These are phyloP conservation scores for Aureobasidium sp. DNA, from an alignment of 2,329 filamentous ascomycete genomes.

Conservation along the genomic window DNA sequence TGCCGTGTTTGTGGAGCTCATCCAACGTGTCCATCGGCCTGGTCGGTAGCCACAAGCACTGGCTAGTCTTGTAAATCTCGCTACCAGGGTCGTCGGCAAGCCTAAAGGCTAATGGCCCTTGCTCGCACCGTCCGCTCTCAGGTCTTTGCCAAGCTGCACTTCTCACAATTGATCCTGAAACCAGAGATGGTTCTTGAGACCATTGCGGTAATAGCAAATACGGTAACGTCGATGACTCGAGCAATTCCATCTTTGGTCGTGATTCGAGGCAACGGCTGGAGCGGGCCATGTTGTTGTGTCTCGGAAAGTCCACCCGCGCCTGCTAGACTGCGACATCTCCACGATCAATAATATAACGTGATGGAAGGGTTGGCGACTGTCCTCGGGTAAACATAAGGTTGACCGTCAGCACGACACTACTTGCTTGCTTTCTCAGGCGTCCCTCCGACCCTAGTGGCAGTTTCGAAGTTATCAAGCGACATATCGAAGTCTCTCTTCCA, in stretches of 20 bases:
- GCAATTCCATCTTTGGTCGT: neutral
- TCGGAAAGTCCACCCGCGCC: neutral
- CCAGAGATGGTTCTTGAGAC: neutral
- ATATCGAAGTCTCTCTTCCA: neutral
- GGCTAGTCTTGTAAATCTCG: conserved; percentile 2
- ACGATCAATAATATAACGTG: neutral
- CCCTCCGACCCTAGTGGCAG: neutral
- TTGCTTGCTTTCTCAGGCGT: neutral
- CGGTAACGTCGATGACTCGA: neutral
- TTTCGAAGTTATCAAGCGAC: neutral
- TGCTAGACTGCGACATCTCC: neutral
- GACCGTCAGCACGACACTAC: neutral
- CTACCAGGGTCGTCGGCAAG: neutral
- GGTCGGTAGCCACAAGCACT: neutral
- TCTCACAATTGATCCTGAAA: neutral
- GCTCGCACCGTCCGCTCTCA: neutral
- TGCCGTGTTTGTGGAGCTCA: neutral
- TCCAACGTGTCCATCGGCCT: neutral
- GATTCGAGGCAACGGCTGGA: neutral
- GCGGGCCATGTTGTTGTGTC: neutral
- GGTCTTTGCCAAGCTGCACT: neutral
- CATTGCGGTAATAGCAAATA: neutral
- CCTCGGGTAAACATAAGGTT: neutral
- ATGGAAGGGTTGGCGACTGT: neutral
- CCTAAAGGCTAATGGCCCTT: neutral